Evolutionary conservation across 2,329 filamentous ascomycete genomes (phyloP).

Genomic region (Colletotrichum coccodes): DNA sequence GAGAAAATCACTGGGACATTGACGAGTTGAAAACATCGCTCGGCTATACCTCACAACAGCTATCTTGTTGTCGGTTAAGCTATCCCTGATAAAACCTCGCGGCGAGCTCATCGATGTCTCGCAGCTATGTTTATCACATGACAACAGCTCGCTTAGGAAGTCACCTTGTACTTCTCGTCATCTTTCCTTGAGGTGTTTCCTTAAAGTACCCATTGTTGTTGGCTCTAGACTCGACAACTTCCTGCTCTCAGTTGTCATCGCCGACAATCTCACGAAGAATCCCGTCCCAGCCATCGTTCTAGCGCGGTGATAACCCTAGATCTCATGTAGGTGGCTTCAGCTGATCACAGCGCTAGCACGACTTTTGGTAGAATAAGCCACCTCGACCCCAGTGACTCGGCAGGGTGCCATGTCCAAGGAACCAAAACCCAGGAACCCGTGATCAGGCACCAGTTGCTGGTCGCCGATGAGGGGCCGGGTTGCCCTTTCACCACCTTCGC

Average conservation of each 20-base stretch:
- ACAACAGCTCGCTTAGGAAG: not conserved
- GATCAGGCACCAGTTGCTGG: constrained; percentile 9
- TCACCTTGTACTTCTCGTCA: not conserved
- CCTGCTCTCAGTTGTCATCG: not conserved
- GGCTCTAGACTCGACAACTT: not conserved
- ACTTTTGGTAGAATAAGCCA: constrained; percentile 13
- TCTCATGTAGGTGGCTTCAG: constrained; percentile 18
- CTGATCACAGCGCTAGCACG: constrained; percentile 31
- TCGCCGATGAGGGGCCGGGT: constrained; percentile 12
- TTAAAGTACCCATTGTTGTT: not conserved
- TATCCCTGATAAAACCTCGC: not conserved
- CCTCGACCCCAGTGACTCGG: constrained; percentile 10
- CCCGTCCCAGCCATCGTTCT: constrained; percentile 14
- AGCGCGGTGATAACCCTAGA: constrained; percentile 13
- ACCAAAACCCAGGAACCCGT: constrained; percentile 26
- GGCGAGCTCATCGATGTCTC: not conserved
- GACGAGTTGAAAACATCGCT: not conserved
- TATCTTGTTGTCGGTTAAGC: not conserved
- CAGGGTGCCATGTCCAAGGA: constrained; percentile 4
- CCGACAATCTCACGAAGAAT: constrained; percentile 3
- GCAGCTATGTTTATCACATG: constrained; percentile 4
- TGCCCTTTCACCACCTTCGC: not conserved
- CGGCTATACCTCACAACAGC: not conserved
- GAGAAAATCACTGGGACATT: not conserved
- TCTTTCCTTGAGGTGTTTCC: not conserved